Conservation (phyloP, 2,329 filamentous ascomycete species). For the Raffaelea albimanens region DNA sequence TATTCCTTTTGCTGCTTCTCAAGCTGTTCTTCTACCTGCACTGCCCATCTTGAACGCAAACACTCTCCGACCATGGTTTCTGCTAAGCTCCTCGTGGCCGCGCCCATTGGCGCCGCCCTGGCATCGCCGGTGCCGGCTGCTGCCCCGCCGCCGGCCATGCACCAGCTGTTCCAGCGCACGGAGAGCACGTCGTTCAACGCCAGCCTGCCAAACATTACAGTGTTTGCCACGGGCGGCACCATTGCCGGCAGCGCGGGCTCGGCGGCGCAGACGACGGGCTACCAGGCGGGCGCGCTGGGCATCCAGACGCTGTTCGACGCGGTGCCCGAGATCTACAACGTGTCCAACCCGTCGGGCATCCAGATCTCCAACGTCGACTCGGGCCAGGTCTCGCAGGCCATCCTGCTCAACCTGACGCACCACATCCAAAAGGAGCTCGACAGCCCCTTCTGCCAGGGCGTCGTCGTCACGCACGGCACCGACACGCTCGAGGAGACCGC, state of each 20-base stretch:
- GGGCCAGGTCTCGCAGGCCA: constrained; percentile 36
- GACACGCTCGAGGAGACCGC: constrained; percentile 56
- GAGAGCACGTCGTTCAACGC: no score
- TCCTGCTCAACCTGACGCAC: constrained; percentile 37
- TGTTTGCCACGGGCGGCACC: constrained; percentile 49
- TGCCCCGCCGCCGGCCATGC: no score
- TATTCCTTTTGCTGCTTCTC: no score
- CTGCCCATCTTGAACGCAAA: no score
- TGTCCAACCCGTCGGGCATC: constrained; percentile 44
- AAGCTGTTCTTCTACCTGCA: no score
- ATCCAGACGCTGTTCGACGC: constrained; percentile 42
- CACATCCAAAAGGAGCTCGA: constrained; percentile 39
- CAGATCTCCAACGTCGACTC: constrained; percentile 39
- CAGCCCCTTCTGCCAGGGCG: constrained; percentile 31
- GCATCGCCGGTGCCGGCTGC: no score
- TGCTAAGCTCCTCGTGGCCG: no score
- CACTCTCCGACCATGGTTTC: no score
- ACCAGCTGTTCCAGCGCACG: no score
- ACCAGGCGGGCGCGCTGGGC: constrained; percentile 32
- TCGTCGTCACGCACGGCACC: constrained; percentile 55
- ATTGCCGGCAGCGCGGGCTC: constrained; percentile 44
- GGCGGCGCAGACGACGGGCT: constrained; percentile 35
- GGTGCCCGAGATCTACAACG: constrained; percentile 43
- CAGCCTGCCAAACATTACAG: constrained; percentile 43
- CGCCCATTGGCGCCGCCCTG: no score